phyloP scores from a whole-genome alignment of 495 filamentous ascomycete genomes.

The Tuber borchii region DNA sequence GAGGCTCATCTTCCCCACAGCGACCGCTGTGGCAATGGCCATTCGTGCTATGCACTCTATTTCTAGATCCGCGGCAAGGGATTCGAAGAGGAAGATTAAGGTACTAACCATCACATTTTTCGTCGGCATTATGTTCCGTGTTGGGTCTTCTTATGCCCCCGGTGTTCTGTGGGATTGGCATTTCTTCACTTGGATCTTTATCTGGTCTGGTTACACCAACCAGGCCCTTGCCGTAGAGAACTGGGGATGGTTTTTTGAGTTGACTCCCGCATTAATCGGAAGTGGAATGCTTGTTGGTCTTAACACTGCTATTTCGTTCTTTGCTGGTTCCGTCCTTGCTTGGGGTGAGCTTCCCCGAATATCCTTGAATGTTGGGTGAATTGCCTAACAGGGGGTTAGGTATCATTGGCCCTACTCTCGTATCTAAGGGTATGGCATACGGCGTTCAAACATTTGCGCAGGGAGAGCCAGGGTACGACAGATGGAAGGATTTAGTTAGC shows the following conservation, averaged over 20 bases:
- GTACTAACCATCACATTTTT: constrained; percentile 52
- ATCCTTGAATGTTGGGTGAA: neutral
- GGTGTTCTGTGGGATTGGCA: constrained; percentile 66
- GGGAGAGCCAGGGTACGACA: constrained; percentile 51
- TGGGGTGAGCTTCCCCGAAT: constrained; percentile 47
- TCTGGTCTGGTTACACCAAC: constrained; percentile 55
- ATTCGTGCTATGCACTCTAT: constrained; percentile 61
- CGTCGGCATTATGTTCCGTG: constrained; percentile 50
- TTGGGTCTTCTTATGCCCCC: constrained; percentile 56
- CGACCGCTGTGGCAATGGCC: constrained; percentile 58
- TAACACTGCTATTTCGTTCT: constrained; percentile 59
- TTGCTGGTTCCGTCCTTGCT: constrained; percentile 54
- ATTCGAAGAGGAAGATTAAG: constrained; percentile 57
- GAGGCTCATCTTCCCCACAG: constrained; percentile 55
- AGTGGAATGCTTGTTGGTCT: constrained; percentile 61
- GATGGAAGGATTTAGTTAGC: constrained; percentile 43
- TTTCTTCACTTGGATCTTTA: constrained; percentile 57
- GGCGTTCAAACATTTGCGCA: constrained; percentile 37
- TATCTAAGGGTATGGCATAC: constrained; percentile 53
- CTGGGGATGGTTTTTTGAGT: constrained; percentile 62
- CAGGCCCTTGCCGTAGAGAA: constrained; percentile 55
- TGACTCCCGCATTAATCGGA: constrained; percentile 62
- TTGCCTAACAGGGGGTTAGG: constrained; percentile 24
- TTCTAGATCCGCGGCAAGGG: constrained; percentile 46
- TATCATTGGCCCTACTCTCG: constrained; percentile 57